Evolutionary conservation across 2,329 filamentous ascomycete genomes (phyloP).

Genomic region (Camillea tinctor): DNA sequence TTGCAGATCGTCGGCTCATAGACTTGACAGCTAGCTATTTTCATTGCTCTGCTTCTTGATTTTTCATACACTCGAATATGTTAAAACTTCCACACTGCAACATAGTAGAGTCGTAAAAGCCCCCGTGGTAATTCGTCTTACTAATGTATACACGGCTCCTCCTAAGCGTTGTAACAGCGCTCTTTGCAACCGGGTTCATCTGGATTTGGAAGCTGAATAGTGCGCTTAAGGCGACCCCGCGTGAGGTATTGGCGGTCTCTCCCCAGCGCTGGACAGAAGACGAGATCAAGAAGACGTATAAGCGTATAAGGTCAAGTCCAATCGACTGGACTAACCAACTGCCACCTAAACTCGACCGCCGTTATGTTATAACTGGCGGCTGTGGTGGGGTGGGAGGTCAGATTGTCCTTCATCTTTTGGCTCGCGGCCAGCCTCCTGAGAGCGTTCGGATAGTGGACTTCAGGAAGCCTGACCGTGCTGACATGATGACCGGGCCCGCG

Average conservation of each 20-base stretch:
- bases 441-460: conserved; percentile 50
- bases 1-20: not conserved
- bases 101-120: not conserved
- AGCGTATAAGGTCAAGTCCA: conserved; percentile 28
- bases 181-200: conserved; percentile 18
- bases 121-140: not conserved
- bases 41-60: not conserved
- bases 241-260: conserved; percentile 25
- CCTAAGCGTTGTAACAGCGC: conserved; percentile 12
- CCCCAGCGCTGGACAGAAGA: conserved; percentile 34
- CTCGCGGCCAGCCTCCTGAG: conserved; percentile 44
- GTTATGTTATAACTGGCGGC: conserved; percentile 39
- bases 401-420: conserved; percentile 47
- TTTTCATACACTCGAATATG: not conserved
- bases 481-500: conserved; percentile 38
- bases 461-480: conserved; percentile 35
- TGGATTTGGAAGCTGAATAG: conserved; percentile 34
- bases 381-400: conserved; percentile 47
- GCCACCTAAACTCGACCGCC: conserved; percentile 34
- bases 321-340: conserved; percentile 32
- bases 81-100: not conserved
- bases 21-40: not conserved
- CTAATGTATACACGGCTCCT: conserved; percentile 4
- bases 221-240: conserved; percentile 31
- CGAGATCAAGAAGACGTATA: conserved; percentile 32